These are phyloP conservation scores for Penicillium herquei DNA, from an alignment of 495 filamentous ascomycete genomes.

Conservation along the genomic window DNA sequence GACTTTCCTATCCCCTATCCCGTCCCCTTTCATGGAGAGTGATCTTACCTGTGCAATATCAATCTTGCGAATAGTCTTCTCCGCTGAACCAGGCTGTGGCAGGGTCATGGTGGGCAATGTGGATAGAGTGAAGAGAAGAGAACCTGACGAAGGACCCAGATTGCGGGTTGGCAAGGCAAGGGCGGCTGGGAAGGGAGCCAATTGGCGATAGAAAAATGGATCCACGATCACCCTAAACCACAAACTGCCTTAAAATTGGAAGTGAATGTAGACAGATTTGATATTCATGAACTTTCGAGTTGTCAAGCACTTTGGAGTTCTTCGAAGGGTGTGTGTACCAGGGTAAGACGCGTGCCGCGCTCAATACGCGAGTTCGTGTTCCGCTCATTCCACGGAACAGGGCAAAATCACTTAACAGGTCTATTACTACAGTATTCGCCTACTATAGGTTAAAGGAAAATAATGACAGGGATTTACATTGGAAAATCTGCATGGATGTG, in stretches of 20 bases:
- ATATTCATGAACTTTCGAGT: no score
- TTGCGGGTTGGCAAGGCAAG: slow-evolving; percentile 17
- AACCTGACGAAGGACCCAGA: slow-evolving; percentile 12
- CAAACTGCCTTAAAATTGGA: slow-evolving; percentile 2
- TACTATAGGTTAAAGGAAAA: no score
- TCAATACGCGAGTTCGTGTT: slow-evolving; percentile 14
- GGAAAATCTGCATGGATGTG: no score
- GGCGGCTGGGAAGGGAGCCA: slow-evolving; percentile 32
- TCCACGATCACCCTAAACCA: slow-evolving; percentile 11
- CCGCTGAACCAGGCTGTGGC: slow-evolving; percentile 33
- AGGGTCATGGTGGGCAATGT: slow-evolving; percentile 33
- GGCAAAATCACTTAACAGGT: background rate
- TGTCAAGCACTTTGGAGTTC: background rate
- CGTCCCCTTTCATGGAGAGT: background rate
- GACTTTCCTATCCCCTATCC: background rate
- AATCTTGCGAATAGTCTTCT: slow-evolving; percentile 47
- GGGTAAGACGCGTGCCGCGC: slow-evolving; percentile 16
- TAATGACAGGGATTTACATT: no score
- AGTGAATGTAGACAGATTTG: background rate
- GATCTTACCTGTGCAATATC: slow-evolving; percentile 76
- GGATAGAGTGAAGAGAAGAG: slow-evolving; percentile 8
- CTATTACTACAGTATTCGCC: no score
- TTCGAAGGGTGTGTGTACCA: background rate
- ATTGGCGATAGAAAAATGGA: slow-evolving; percentile 21
- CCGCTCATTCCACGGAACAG: slow-evolving; percentile 2